Conservation (phyloP, 352 stramenopile species). For the Pythium brassicae region DNA sequence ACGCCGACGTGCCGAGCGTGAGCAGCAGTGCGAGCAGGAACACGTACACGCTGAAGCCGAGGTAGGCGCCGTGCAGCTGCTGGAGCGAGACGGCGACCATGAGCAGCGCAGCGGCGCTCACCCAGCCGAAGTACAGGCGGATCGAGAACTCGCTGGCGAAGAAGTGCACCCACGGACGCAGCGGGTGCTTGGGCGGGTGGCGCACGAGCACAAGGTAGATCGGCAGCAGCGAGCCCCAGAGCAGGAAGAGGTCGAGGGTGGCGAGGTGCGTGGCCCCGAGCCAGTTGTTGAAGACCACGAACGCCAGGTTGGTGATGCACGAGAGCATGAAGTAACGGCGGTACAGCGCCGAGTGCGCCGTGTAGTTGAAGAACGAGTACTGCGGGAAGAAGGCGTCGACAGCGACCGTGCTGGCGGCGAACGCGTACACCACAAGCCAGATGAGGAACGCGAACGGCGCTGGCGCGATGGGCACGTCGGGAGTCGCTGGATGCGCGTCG, state of each 20-base stretch:
- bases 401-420: constrained; percentile 35
- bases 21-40: constrained; percentile 32
- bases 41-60: constrained; percentile 44
- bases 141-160: constrained; percentile 57
- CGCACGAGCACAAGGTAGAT: constrained; percentile 56
- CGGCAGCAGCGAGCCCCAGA: constrained; percentile 45
- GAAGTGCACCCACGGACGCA: constrained; percentile 45
- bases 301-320: constrained; percentile 46
- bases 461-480: constrained; percentile 35
- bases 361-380: constrained; percentile 56
- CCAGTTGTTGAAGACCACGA: constrained; percentile 32
- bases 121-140: constrained; percentile 54
- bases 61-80: constrained; percentile 36
- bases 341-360: constrained; percentile 37
- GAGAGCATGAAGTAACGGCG: constrained; percentile 51
- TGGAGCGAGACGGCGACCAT: constrained; percentile 43
- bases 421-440: constrained; percentile 51
- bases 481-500: constrained; percentile 1
- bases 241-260: constrained; percentile 17
- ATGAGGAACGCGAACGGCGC: constrained; percentile 45
- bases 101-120: constrained; percentile 37
- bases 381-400: constrained; percentile 49
- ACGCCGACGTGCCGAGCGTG: constrained; percentile 38
- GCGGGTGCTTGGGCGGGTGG: constrained; percentile 35
- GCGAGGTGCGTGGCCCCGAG: constrained; percentile 18